Base-by-base conservation (phyloP, 495 filamentous ascomycete species). In the Elasticomyces elasticus region DNA sequence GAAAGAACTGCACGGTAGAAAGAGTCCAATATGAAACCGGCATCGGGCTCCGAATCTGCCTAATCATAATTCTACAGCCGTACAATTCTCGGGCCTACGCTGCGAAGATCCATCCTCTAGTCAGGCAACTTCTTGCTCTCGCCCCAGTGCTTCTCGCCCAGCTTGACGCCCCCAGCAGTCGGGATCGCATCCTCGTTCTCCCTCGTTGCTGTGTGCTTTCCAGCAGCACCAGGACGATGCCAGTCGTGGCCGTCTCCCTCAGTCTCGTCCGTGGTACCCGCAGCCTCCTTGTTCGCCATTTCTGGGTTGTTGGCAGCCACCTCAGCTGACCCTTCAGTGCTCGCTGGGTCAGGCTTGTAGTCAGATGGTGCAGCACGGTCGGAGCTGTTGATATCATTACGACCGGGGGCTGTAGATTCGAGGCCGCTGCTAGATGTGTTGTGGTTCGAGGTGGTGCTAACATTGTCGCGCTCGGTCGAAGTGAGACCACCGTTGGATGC, bases 151-250 rank as follows among this genome's bases (percentile, higher is more conserved):
- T 31, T 25, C n/a, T 28, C 24, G 27, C 27, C 45, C 4, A 49
- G 17, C 45, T 25, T 3, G 25, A 17, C 24, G n/a, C 24, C 27
- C 17, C 45, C 45, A 10, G 45, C 45, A 49, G 31, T 15, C 25
- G 45, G 45, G 22, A 49, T 49, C 25, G 45, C 45, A 19, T 25
- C 23, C 15, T 28, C n/a, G 45, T 49, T 49, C 45, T 49, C 45
- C 13, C 24, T 28, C 25, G 7, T 28, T 13, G 27, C n/a, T 13
- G 45, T 30, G 35, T 40, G 35, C 12, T 12, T 12, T 5, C 4
- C 5, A 12, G 13, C 35, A n/a, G 5, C 19, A 15, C 30, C 15
- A 7, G 30, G 7, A 7, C 35, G 13, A 40, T 3, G 3, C 35
- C 35, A 12, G 12, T 17, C 12, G 4, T 13, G 13, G 12, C 5